These are phyloP conservation scores for Leccinum aurantiacum DNA, from an alignment of 768 basidiomycete genomes.

Conservation along the genomic window DNA sequence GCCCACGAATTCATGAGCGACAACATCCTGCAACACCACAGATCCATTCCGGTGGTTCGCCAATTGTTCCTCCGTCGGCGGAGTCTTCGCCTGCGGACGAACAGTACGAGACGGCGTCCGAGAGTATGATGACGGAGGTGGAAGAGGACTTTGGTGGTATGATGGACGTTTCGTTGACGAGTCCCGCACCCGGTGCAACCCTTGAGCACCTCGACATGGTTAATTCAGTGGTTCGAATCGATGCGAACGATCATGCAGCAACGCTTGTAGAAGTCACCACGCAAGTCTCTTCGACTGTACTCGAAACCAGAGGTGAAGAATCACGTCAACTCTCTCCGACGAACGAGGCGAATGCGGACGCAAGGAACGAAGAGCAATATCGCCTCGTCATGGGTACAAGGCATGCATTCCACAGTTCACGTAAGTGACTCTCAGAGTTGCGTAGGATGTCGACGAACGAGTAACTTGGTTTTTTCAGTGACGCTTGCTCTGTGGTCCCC, in stretches of 20 bases:
- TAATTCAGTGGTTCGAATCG: background rate
- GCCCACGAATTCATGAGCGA: background rate
- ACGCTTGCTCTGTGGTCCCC: constrained; percentile 74
- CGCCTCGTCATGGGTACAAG: constrained; percentile 50
- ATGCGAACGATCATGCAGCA: constrained; percentile 6
- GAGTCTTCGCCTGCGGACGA: constrained; percentile 25
- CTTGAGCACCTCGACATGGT: background rate
- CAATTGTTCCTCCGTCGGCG: background rate
- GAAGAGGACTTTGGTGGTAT: constrained; percentile 15
- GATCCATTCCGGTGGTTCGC: background rate
- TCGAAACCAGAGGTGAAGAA: background rate
- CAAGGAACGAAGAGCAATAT: constrained; percentile 65
- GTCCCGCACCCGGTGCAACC: constrained; percentile 8
- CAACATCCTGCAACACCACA: background rate
- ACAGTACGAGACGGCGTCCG: constrained; percentile 28
- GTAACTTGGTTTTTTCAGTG: constrained; percentile 37
- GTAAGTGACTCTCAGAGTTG: constrained; percentile 39
- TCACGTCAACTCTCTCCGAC: constrained; percentile 32
- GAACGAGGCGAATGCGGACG: constrained; percentile 40
- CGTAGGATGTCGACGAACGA: background rate
- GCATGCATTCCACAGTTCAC: constrained; percentile 67
- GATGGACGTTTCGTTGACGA: constrained; percentile 19
- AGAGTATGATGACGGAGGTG: constrained; percentile 23
- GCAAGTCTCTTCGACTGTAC: background rate
- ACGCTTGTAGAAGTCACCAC: constrained; percentile 23